A percentile compares a stretch with the other conserved stretches of the same genome.
phyloP scores from a whole-genome alignment of 176 grass and related monocot species.

The Ensete glaucum region DNA sequence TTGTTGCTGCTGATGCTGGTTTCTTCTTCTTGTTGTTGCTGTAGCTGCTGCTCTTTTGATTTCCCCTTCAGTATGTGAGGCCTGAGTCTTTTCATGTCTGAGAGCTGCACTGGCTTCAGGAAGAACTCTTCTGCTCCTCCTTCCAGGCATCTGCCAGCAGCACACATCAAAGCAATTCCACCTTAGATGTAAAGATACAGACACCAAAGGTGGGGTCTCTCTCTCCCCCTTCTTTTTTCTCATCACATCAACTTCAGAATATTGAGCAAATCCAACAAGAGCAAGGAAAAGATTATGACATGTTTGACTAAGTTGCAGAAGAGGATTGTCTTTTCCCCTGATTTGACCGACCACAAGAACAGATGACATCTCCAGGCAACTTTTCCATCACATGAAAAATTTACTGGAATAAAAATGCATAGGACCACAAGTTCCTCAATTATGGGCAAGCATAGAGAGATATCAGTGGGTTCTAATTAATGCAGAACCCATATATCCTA shows the following conservation, averaged over 20 bases:
- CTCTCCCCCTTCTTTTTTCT: slow-evolving; percentile 7
- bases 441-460: background rate
- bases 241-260: slow-evolving; percentile 42
- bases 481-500: background rate
- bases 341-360: slow-evolving; percentile 22
- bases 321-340: slow-evolving; percentile 6
- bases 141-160: slow-evolving; percentile 29
- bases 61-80: slow-evolving; percentile 29
- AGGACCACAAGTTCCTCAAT: background rate
- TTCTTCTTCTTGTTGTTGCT: background rate
- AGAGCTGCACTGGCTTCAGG: slow-evolving; percentile 27
- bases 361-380: background rate
- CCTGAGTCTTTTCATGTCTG: slow-evolving; percentile 24
- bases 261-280: slow-evolving; percentile 44
- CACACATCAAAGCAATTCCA: background rate
- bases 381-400: background rate
- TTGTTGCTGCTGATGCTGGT: background rate
- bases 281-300: slow-evolving; percentile 48
- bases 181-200: background rate
- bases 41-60: slow-evolving; percentile 13
- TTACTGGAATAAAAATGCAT: slow-evolving; percentile 1
- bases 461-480: background rate
- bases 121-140: slow-evolving; percentile 37
- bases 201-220: background rate
- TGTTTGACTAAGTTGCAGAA: slow-evolving; percentile 39